Conservation (phyloP, 2,329 filamentous ascomycete species). For the Cladophialophora psammophila region DNA sequence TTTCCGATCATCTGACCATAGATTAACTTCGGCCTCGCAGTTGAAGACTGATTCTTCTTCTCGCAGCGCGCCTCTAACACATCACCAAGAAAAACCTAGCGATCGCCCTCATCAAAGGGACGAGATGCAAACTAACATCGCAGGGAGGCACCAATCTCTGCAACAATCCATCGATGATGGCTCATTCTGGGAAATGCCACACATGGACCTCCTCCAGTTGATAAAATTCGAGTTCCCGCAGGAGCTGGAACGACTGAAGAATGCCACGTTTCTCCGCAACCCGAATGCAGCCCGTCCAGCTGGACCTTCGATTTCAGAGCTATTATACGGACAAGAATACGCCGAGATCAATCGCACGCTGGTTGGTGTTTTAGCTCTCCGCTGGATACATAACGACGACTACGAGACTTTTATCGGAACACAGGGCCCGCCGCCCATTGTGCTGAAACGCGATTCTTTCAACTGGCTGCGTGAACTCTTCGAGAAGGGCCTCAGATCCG, state of each 20-base stretch:
- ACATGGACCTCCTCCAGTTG: conserved; percentile 40
- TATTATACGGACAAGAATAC: conserved; percentile 44
- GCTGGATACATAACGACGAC: conserved; percentile 47
- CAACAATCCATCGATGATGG: conserved; percentile 23
- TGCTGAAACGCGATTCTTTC: conserved; percentile 44
- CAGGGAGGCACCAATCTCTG: neutral
- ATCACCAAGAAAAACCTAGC: neutral
- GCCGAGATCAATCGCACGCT: conserved; percentile 52
- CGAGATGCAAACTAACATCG: conserved; percentile 7
- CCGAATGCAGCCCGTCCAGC: conserved; percentile 21
- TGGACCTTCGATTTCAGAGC: conserved; percentile 43
- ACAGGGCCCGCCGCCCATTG: conserved; percentile 38
- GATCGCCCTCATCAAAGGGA: neutral
- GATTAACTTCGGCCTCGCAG: neutral
- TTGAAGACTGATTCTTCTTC: neutral
- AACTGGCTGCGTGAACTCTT: conserved; percentile 40
- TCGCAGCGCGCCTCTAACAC: neutral
- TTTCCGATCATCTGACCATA: neutral
- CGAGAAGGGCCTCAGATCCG: conserved; percentile 23
- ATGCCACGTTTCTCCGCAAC: conserved; percentile 38
- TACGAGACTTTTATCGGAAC: conserved; percentile 45
- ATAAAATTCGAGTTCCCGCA: conserved; percentile 40
- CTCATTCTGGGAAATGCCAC: conserved; percentile 32
- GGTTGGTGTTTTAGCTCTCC: conserved; percentile 47
- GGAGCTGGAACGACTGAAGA: conserved; percentile 44